These are phyloP conservation scores for Diaporthe velutina DNA, from an alignment of 2,329 filamentous ascomycete genomes.

Conservation along the genomic window DNA sequence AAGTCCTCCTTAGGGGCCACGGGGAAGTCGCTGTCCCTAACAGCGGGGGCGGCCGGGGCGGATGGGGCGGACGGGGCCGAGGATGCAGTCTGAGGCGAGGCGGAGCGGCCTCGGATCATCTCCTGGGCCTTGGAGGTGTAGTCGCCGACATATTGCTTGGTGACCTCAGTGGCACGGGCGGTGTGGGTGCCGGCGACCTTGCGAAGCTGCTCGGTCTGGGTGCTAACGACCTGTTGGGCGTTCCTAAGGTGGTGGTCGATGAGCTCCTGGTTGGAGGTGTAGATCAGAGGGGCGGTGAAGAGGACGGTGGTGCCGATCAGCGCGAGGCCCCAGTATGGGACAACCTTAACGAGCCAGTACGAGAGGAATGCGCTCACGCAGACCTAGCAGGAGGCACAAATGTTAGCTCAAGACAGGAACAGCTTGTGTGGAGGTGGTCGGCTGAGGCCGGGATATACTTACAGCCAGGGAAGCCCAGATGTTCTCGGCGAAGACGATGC, in stretches of 20 bases:
- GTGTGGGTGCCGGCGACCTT: slow-evolving; percentile 74
- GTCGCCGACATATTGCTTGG: slow-evolving; percentile 77
- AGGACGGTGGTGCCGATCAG: slow-evolving; percentile 69
- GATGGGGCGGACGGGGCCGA: slow-evolving; percentile 48
- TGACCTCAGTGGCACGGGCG: slow-evolving; percentile 70
- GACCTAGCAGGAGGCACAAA: slow-evolving; percentile 56
- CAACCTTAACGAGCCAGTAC: slow-evolving; percentile 77
- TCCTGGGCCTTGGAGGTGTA: slow-evolving; percentile 77
- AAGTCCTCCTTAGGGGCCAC: slow-evolving; percentile 55
- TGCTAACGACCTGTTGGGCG: slow-evolving; percentile 68
- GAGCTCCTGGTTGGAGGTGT: slow-evolving; percentile 76
- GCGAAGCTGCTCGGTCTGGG: slow-evolving; percentile 74
- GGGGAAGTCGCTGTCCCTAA: slow-evolving; percentile 64
- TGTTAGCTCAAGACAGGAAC: slow-evolving; percentile 30
- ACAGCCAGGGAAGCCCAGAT: slow-evolving; percentile 70
- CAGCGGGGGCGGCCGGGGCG: slow-evolving; percentile 42
- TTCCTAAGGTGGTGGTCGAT: slow-evolving; percentile 74
- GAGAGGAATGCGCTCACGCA: slow-evolving; percentile 72
- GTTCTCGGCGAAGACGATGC: slow-evolving; percentile 78
- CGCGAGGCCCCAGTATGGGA: slow-evolving; percentile 78
- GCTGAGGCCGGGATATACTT: slow-evolving; percentile 51
- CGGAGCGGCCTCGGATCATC: slow-evolving; percentile 66
- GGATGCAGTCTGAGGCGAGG: slow-evolving; percentile 56
- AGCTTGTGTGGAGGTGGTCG: slow-evolving; percentile 34
- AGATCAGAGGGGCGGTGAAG: slow-evolving; percentile 74